These are phyloP conservation scores for Candida boidinii DNA, from an alignment of 805 yeast species.

Conservation along the genomic window DNA sequence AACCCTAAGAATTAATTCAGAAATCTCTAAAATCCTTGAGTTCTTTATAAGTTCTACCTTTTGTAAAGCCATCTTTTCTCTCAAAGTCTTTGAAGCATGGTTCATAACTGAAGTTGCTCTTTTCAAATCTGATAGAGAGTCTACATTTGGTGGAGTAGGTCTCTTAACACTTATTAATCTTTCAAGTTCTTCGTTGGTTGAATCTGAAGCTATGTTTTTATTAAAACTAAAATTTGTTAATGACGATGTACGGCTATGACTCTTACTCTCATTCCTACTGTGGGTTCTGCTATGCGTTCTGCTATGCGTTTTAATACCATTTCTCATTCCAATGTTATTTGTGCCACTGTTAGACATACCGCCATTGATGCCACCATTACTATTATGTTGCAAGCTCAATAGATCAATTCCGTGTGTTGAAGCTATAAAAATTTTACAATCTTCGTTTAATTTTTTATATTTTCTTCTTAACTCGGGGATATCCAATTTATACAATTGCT, in stretches of 20 bases:
- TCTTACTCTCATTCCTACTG: slow-evolving; percentile 6
- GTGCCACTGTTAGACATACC: no score
- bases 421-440: no score
- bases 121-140: slow-evolving; percentile 3
- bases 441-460: no score
- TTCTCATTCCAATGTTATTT: no score
- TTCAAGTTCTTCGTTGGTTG: slow-evolving; percentile 1
- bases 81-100: slow-evolving; percentile 9
- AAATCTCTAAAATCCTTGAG: slow-evolving; percentile 2
- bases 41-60: slow-evolving; percentile 3
- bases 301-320: slow-evolving; percentile 5
- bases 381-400: no score
- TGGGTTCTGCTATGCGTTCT: slow-evolving; percentile 3
- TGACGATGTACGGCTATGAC: slow-evolving; percentile 3
- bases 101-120: slow-evolving; percentile 10
- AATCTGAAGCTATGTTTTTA: slow-evolving; percentile 6
- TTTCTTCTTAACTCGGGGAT: no score
- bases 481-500: no score
- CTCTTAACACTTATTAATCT: slow-evolving; percentile 1
- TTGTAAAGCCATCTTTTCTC: slow-evolving; percentile 5
- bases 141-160: not conserved
- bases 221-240: slow-evolving; percentile 7
- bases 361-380: no score
- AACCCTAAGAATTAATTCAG: slow-evolving; percentile 12
- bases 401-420: no score